phyloP scores from a whole-genome alignment of 2,329 filamentous ascomycete genomes.

The Neonectria magnoliae region DNA sequence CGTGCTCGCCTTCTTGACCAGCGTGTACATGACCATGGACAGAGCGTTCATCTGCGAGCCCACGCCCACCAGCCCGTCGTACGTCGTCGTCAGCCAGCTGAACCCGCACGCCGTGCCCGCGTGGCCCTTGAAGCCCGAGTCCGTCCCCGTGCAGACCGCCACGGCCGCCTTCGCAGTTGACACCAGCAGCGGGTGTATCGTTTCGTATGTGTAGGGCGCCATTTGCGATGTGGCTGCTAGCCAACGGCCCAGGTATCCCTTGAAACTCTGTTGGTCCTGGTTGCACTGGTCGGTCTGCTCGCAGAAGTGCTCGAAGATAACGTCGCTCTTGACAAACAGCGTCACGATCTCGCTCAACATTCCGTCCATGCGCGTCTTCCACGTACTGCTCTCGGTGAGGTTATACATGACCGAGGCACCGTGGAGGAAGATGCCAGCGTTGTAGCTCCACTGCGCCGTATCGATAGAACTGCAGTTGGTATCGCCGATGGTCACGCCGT shows the following conservation, averaged over 20 bases:
- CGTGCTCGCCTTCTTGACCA: slow-evolving; percentile 55
- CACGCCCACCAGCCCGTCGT: slow-evolving; percentile 70
- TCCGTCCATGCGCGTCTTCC: slow-evolving; percentile 68
- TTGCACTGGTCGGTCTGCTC: slow-evolving; percentile 71
- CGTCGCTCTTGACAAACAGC: slow-evolving; percentile 63
- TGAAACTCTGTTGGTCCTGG: slow-evolving; percentile 78
- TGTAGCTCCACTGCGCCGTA: slow-evolving; percentile 74
- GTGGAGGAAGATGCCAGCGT: slow-evolving; percentile 72
- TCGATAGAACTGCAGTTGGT: slow-evolving; percentile 62
- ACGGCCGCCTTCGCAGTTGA: slow-evolving; percentile 64
- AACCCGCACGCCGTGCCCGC: slow-evolving; percentile 74
- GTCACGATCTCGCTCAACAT: slow-evolving; percentile 61
- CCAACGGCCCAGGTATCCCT: slow-evolving; percentile 78
- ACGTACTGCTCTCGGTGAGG: slow-evolving; percentile 61
- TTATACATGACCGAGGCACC: slow-evolving; percentile 71
- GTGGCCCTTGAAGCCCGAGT: slow-evolving; percentile 58
- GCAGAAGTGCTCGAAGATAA: slow-evolving; percentile 75
- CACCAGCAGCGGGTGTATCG: slow-evolving; percentile 62
- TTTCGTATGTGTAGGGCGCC: slow-evolving; percentile 61
- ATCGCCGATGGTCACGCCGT: slow-evolving; percentile 52
- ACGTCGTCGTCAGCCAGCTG: slow-evolving; percentile 66
- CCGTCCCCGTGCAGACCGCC: slow-evolving; percentile 59
- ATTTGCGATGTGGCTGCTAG: slow-evolving; percentile 65
- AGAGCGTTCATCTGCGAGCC: slow-evolving; percentile 77
- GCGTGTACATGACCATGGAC: slow-evolving; percentile 69